These are phyloP conservation scores for Coemansia sp. DNA, from an alignment of 192 early-diverging fungal genomes.

Conservation along the genomic window DNA sequence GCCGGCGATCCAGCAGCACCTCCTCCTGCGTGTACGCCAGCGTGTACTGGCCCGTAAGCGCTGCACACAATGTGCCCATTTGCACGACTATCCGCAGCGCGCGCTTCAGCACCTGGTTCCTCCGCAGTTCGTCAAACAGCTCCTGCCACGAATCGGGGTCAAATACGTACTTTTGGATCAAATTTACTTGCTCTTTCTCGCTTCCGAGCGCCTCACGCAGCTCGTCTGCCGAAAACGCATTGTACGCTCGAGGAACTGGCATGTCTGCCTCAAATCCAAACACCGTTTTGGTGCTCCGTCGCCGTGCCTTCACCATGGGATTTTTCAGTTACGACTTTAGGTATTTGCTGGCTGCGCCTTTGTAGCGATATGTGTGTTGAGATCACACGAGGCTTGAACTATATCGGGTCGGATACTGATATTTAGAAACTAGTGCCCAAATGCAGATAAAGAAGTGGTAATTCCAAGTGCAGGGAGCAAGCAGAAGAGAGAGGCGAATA, in stretches of 20 bases:
- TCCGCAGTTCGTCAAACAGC: slow-evolving; percentile 38
- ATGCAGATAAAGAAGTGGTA: too few species aligned
- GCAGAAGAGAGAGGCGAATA: not conserved
- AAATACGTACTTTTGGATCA: slow-evolving; percentile 41
- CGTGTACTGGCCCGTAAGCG: slow-evolving; percentile 48
- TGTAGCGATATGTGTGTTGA: too few species aligned
- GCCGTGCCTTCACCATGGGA: slow-evolving; percentile 44
- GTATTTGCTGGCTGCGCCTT: too few species aligned
- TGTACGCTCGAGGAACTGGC: slow-evolving; percentile 48
- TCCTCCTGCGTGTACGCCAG: slow-evolving; percentile 47
- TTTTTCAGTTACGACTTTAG: too few species aligned
- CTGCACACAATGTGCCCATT: slow-evolving; percentile 49
- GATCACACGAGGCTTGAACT: too few species aligned
- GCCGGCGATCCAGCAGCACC: slow-evolving; percentile 38
- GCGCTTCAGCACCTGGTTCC: slow-evolving; percentile 49
- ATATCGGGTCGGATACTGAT: too few species aligned
- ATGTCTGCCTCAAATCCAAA: slow-evolving; percentile 51
- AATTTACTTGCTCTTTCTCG: slow-evolving; percentile 44
- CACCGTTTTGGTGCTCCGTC: slow-evolving; percentile 45
- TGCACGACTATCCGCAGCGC: slow-evolving; percentile 51
- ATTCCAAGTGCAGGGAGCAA: not conserved
- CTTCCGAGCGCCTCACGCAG: slow-evolving; percentile 40
- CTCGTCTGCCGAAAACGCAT: slow-evolving; percentile 37
- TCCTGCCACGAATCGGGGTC: slow-evolving; percentile 43
- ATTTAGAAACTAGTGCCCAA: too few species aligned